Evolutionary conservation across 2,329 filamentous ascomycete species (phyloP), one percentile per base, ranked within the genome.

Genomic region (Penicillium sp.): DNA sequence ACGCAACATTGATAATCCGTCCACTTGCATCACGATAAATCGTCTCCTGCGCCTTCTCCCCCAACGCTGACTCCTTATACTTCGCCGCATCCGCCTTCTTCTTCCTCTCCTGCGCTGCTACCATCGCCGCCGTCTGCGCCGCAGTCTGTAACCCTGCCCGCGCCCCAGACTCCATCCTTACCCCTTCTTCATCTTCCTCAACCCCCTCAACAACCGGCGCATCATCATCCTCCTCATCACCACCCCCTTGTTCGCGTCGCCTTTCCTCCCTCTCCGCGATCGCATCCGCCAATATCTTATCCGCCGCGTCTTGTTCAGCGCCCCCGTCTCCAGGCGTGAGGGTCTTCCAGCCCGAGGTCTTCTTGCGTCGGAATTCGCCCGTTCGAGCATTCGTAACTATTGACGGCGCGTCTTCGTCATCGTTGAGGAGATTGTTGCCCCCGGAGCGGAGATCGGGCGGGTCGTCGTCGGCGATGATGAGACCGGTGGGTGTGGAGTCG

Each of bases 1-100:
- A 88, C 19, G 84, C 83, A 22, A 97, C 81, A 63, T 98, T 95
- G 56, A 98, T 90, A 48, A 95, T 84, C n/a, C 90, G 80, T 10
- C 93, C 93, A 3, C 87, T 93, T 10, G 93, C 93, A 70, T 98
- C 93, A 60, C 93, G 86, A 67, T 97, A 96, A 22, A 96, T 89
- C 0, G 91, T 95, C 70, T 96, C 88, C 61, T 84, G 79, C 28
- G 80, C 79, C 50, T 71, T 66, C 0, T 66, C 71, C 40, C 67
- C 67, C 38, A 69, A 63, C 43, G 61, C 66, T 33, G 59, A 61
- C 74, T 15, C 71, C 71, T 31, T 74, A 72, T 34, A 69, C 62
- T 57, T 74, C 73, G 71, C 48, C 69, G 68, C n/a, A n/a, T n/a
- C n/a, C n/a, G n/a, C n/a, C n/a, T n/a, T n/a, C n/a, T n/a, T n/a